Evolutionary conservation across 257 asterid genomes (phyloP).

Genomic region (Solanum piurae): DNA sequence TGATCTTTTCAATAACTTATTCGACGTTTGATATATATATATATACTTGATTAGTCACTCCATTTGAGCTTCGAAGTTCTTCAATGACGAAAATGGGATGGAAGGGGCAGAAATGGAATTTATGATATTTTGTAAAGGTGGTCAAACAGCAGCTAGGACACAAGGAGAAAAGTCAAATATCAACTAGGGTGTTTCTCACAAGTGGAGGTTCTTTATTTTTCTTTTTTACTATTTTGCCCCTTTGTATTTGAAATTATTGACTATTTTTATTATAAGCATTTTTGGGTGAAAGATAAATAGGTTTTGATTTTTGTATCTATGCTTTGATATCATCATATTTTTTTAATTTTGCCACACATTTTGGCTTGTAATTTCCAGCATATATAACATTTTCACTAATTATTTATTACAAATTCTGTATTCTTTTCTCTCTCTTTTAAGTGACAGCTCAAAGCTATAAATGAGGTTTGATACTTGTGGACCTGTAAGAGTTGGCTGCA

Average conservation of each 20-base stretch:
- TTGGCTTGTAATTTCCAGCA: background rate
- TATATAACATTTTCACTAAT: background rate
- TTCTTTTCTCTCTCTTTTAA: too few relatives aligned
- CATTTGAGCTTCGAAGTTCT: background rate
- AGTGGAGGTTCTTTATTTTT: background rate
- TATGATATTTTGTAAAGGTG: background rate
- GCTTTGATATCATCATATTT: background rate
- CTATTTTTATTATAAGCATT: background rate
- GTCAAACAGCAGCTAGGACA: background rate
- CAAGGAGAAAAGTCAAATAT: background rate
- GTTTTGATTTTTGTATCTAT: background rate
- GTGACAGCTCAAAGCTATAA: background rate
- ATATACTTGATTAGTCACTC: background rate
- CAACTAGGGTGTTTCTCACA: background rate
- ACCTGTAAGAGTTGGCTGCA: background rate
- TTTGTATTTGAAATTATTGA: background rate
- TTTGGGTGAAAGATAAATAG: background rate
- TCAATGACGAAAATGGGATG: background rate
- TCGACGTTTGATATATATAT: conserved; percentile 29
- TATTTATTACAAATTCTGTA: background rate
- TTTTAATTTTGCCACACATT: background rate
- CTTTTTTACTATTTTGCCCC: background rate
- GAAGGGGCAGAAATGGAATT: background rate
- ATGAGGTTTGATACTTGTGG: background rate
- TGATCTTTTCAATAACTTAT: conserved; percentile 55